Base-by-base conservation (phyloP, 495 filamentous ascomycete genomes). In the Penicillium herquei region DNA sequence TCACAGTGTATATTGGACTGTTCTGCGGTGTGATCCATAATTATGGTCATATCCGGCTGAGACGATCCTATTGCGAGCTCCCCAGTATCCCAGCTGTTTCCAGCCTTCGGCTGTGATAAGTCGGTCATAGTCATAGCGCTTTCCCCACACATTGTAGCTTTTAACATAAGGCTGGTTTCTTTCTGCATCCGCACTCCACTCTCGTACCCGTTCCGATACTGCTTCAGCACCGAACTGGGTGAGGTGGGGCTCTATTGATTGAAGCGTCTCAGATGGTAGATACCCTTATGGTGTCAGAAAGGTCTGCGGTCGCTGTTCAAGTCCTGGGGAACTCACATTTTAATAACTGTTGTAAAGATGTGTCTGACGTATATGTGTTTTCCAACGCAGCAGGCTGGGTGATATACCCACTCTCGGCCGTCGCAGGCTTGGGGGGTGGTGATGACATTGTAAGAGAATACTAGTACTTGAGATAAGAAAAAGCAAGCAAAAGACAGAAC, bases 51-150 rank as follows among this genome's bases (percentile, higher is more conserved):
- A 77, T 5, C 72, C 74, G 1, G 70, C 61, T 6, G 73, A 70
- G 6, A 77, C 73, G 7, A 78, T 66, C 62, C 54, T 70, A 51
- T 67, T 54, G 34, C 59, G 47, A 14, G 59, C 73, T 44, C 67
- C 75, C 75, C 58, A 75, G 49, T 61, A 56, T 3, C 66, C 73
- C 9, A 77, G 50, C 18, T 67, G 57, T 34, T 73, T 73, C 75
- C 74, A 78, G 32, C 75, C 75, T 40, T 77, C 72, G 3, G 65
- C 70, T 2, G 74, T 77, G 1, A 76, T 50, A 30, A 77, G 54
- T 31, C 67, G 63, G 51, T 77, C 73, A 59, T 71, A 64, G 12
- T 69, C 65, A 52, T 76, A 72, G 40, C 64, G 55, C 33, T 68
- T 61, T 2, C 71, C 71, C 71, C 71, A 74, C 7, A 72, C 71